Conservation (phyloP, 2,329 filamentous ascomycete genomes). For the Cercospora janseana region DNA sequence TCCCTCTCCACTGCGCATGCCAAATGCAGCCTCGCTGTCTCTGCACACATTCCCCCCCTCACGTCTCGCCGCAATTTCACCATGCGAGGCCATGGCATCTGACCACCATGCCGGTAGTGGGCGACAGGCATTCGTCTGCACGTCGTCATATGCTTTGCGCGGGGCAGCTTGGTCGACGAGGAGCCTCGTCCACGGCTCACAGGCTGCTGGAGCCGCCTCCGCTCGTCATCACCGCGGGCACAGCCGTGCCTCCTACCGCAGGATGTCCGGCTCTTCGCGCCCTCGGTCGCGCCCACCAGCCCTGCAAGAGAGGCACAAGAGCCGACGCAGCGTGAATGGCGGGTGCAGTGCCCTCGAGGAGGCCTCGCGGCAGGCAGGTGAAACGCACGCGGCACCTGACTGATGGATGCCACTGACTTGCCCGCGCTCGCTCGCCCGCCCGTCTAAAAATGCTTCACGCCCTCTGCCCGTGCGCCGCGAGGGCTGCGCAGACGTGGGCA, state of each 20-base stretch:
- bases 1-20: too few species aligned
- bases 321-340: neutral
- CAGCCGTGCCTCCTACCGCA: neutral
- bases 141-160: neutral
- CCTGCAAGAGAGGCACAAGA: neutral
- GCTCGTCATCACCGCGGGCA: neutral
- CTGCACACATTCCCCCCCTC: too few species aligned
- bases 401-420: slow-evolving; percentile 9
- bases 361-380: neutral
- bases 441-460: slow-evolving; percentile 18
- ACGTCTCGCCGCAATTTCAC: too few species aligned
- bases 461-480: neutral
- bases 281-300: slow-evolving; percentile 1
- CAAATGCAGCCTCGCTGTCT: too few species aligned
- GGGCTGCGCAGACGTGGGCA: too few species aligned
- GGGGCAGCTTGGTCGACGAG: neutral
- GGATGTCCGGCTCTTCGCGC: neutral
- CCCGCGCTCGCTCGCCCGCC: neutral
- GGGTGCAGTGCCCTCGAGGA: neutral
- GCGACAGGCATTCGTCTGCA: neutral
- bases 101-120: too few species aligned
- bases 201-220: neutral
- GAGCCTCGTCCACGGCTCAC: neutral
- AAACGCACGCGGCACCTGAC: too few species aligned
- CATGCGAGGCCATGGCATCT: too few species aligned